Evolutionary conservation across 2,329 filamentous ascomycete species (phyloP).

Genomic region (Colletotrichum higginsianum): DNA sequence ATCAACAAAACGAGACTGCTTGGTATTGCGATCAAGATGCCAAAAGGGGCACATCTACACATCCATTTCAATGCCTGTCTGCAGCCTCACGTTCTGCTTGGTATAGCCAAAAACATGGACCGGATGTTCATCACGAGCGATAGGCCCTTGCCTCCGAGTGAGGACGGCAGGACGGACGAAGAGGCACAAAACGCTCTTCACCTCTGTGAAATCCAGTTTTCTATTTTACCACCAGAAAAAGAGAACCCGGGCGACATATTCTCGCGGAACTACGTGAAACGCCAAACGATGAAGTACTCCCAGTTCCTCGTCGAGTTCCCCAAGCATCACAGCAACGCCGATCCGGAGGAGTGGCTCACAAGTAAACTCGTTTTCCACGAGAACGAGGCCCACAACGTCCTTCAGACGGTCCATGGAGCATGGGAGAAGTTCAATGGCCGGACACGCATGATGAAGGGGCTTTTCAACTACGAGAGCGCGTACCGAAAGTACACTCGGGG

Average conservation of each 20-base stretch:
- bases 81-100: conserved; percentile 71
- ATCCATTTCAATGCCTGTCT: conserved; percentile 86
- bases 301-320: conserved; percentile 58
- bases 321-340: conserved; percentile 45
- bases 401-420: conserved; percentile 66
- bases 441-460: conserved; percentile 80
- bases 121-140: conserved; percentile 81
- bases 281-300: conserved; percentile 60
- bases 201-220: conserved; percentile 74
- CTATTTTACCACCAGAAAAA: conserved; percentile 51
- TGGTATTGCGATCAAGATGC: conserved; percentile 70
- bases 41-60: conserved; percentile 82
- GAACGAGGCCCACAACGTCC: conserved; percentile 69
- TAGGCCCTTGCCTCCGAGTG: conserved; percentile 55
- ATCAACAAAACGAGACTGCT: conserved; percentile 72
- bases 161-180: not conserved
- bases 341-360: conserved; percentile 68
- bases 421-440: conserved; percentile 77
- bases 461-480: conserved; percentile 77
- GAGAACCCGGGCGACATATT: conserved; percentile 64
- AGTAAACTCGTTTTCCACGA: conserved; percentile 75
- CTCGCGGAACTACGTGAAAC: conserved; percentile 60
- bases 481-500: conserved; percentile 73
- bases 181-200: conserved; percentile 44
- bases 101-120: conserved; percentile 67